Percentiles rank a stretch among this genome's conserved stretches.
Conservation (phyloP, 805 yeast genomes). For the Kuraishia molischiana region DNA sequence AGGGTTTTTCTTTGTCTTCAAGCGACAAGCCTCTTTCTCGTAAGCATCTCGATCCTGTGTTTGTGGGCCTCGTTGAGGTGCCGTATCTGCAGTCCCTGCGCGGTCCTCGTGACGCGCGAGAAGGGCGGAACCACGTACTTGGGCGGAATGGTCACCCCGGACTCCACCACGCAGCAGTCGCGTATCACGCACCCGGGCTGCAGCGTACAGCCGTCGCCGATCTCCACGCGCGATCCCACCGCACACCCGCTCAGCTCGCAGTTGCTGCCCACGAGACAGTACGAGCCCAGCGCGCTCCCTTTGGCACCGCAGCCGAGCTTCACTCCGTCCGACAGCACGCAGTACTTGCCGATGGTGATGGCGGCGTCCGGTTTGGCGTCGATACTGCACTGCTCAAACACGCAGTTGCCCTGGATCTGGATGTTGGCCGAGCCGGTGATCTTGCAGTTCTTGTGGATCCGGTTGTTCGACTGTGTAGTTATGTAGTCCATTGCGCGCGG, state of each 20-base stretch:
- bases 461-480: slow-evolving; percentile 41
- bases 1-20: too few species aligned
- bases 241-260: slow-evolving; percentile 23
- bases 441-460: slow-evolving; percentile 33
- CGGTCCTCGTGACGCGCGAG: slow-evolving; percentile 23
- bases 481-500: slow-evolving; percentile 24
- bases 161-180: slow-evolving; percentile 41
- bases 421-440: slow-evolving; percentile 33
- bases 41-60: not conserved
- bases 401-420: slow-evolving; percentile 34
- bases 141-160: slow-evolving; percentile 30
- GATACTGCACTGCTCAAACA: slow-evolving; percentile 26
- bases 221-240: slow-evolving; percentile 38
- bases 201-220: slow-evolving; percentile 31
- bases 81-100: not conserved
- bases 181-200: slow-evolving; percentile 28
- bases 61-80: slow-evolving; percentile 1
- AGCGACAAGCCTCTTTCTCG: not conserved
- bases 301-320: slow-evolving; percentile 17
- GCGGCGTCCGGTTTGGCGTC: slow-evolving; percentile 7
- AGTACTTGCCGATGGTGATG: slow-evolving; percentile 36
- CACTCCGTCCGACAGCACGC: slow-evolving; percentile 24
- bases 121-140: slow-evolving; percentile 41
- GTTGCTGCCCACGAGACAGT: slow-evolving; percentile 28
- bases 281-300: slow-evolving; percentile 34